These are phyloP conservation scores for Chlorella sp. DNA, from an alignment of 139 green algal species.

Conservation along the genomic window DNA sequence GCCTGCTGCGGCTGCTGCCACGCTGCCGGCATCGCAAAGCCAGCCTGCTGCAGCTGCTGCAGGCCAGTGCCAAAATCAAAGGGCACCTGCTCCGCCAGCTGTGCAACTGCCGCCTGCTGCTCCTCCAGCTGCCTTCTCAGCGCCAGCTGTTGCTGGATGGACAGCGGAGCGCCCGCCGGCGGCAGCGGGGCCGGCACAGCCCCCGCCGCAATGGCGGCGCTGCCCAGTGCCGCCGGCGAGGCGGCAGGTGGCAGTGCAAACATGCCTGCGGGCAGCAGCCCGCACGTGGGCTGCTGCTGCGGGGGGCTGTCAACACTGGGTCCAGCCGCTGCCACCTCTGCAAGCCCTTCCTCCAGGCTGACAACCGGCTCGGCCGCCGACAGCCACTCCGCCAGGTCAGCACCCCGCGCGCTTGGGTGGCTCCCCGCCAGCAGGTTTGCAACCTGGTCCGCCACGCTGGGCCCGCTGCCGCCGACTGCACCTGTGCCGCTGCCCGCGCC, in stretches of 20 bases:
- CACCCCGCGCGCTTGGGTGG: conserved; percentile 23
- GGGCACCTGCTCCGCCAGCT: not conserved
- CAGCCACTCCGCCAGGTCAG: conserved; percentile 9
- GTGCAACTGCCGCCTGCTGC: not conserved
- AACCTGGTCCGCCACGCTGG: conserved; percentile 1
- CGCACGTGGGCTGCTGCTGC: not conserved
- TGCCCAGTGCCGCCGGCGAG: not conserved
- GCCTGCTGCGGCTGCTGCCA: not conserved
- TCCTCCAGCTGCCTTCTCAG: not conserved
- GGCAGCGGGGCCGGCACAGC: not conserved
- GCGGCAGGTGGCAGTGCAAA: not conserved
- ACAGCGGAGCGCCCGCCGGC: not conserved
- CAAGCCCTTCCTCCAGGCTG: not conserved
- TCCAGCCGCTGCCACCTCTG: not conserved
- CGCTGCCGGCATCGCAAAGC: not conserved
- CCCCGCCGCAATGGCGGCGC: not conserved
- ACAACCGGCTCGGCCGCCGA: not conserved
- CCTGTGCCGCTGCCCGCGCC: too few species aligned
- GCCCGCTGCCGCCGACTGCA: too few species aligned
- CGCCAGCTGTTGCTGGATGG: not conserved
- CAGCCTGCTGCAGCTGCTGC: not conserved
- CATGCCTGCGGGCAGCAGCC: not conserved
- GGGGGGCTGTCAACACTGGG: not conserved
- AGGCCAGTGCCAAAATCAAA: not conserved
- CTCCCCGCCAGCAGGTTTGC: conserved; percentile 17